A percentile compares a stretch with the other conserved stretches of the same genome.
These are phyloP conservation scores for Thermoascus crustaceus DNA, from an alignment of 2,329 filamentous ascomycete genomes.

Conservation along the genomic window DNA sequence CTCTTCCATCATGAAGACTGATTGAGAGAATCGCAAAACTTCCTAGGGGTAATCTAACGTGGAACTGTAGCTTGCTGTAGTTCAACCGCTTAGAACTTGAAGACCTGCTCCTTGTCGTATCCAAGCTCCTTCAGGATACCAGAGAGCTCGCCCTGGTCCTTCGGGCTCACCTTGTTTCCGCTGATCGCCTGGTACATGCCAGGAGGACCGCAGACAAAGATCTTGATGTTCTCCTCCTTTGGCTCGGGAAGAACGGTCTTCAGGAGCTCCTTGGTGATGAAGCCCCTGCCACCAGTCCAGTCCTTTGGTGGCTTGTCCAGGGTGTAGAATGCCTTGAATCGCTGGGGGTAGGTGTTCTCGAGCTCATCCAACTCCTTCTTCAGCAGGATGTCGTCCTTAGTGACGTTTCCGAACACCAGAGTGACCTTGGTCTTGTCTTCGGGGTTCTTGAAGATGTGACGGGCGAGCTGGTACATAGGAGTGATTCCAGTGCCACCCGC, in stretches of 20 bases:
- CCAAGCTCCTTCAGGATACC: slow-evolving; percentile 79
- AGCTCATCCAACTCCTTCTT: slow-evolving; percentile 76
- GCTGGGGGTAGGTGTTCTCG: slow-evolving; percentile 90
- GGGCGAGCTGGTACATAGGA: slow-evolving; percentile 92
- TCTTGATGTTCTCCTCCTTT: slow-evolving; percentile 84
- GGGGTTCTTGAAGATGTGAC: slow-evolving; percentile 91
- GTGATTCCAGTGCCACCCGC: slow-evolving; percentile 97
- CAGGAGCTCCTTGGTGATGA: slow-evolving; percentile 80
- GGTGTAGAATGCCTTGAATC: slow-evolving; percentile 92
- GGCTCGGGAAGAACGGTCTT: slow-evolving; percentile 94
- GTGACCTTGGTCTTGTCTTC: slow-evolving; percentile 97
- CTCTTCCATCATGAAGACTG: neutral
- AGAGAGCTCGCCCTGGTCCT: slow-evolving; percentile 83
- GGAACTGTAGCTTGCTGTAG: neutral
- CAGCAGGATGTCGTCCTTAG: slow-evolving; percentile 83
- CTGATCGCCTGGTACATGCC: slow-evolving; percentile 89
- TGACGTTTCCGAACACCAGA: slow-evolving; percentile 83
- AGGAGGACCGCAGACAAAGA: slow-evolving; percentile 92
- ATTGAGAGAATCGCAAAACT: neutral
- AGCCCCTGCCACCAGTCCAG: slow-evolving; percentile 71
- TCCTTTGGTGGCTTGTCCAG: slow-evolving; percentile 74
- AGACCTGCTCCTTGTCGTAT: slow-evolving; percentile 81
- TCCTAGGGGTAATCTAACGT: neutral
- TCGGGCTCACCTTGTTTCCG: slow-evolving; percentile 81
- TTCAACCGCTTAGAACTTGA: slow-evolving; percentile 66